Base-by-base conservation (phyloP, 2,329 filamentous ascomycete genomes). In the Arthrobotrys megalospora region DNA sequence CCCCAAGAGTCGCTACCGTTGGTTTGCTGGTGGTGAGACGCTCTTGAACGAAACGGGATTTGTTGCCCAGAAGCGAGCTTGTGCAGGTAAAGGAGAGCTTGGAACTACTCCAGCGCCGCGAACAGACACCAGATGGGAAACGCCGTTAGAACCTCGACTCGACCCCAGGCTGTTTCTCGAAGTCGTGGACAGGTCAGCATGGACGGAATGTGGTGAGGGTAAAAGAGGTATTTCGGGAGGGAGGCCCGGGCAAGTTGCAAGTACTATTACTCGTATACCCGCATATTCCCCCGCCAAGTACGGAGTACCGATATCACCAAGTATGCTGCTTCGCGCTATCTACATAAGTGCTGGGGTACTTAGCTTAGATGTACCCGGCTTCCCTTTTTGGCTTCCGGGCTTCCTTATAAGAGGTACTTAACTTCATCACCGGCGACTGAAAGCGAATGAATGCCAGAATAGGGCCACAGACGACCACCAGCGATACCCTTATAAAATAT, bases 141-240 rank as follows among this genome's bases (percentile, higher is more conserved):
- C 36, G 8, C 36, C 36, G 36, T 3, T 6, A 8, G 11, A 48
- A 48, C 45, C 45, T 48, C 45, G 10, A 19, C 43, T 41, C 41
- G 16, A 45, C 11, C 41, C n/a, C 41, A 45, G 14, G n/a, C 47
- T 52, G 36, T 38, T 14, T 3, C 36, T 38, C 12, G 36, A 38
- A 38, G 36, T 8, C 36, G 36, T 10, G 21, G 47, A 28, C 47
- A 52, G 47, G 47, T 32, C 47, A 52, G 47, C 45, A 48, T 48
- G 41, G 45, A 19, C 45, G 10, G 45, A 48, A 48, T 48, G 16
- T 21, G 45, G 47, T 28, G 47, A 14, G 47, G 12, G 47, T 19
- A 32, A 52, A 52, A 52, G 21, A 52, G 47, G 47, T 24, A 52
- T 52, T 52, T 52, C 47, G 28, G 47, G 47, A 52, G 19, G 16